A percentile compares a stretch with the other conserved stretches of the same genome.
Conservation (phyloP, 1,139 yeast species). For the Suhomyces choctaworum region DNA sequence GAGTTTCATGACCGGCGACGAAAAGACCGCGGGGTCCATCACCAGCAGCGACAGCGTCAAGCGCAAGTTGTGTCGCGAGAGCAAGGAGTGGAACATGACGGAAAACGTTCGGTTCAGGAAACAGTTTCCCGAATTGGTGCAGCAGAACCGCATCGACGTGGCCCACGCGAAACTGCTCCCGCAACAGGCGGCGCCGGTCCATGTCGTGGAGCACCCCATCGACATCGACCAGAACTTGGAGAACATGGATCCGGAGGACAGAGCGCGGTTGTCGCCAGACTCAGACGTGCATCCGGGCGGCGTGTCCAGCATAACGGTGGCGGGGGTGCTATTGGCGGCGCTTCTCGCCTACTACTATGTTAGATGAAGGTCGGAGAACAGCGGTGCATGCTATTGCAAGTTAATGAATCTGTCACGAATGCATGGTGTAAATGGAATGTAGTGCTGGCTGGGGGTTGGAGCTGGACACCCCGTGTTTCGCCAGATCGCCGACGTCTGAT, state of each 20-base stretch:
- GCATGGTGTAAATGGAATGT: too few species aligned
- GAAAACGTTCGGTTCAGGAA: constrained; percentile 55
- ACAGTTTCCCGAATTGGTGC: constrained; percentile 71
- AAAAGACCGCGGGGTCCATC: constrained; percentile 43
- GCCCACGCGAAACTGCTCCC: constrained; percentile 9
- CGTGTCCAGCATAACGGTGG: constrained; percentile 19
- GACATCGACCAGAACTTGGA: constrained; percentile 24
- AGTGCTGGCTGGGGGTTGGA: too few species aligned
- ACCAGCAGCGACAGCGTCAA: constrained; percentile 39
- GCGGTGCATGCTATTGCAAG: too few species aligned
- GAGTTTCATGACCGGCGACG: constrained; percentile 76
- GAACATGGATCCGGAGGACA: constrained; percentile 46
- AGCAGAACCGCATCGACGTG: constrained; percentile 41
- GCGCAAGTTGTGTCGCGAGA: constrained; percentile 45
- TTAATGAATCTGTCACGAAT: too few species aligned
- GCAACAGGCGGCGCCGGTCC: constrained; percentile 3
- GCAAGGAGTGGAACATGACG: constrained; percentile 64
- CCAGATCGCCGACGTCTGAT: too few species aligned
- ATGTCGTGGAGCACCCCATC: background rate
- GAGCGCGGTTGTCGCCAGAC: constrained; percentile 40
- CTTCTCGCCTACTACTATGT: constrained; percentile 12
- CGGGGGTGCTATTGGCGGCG: constrained; percentile 32
- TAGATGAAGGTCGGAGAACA: too few species aligned
- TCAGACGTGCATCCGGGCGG: constrained; percentile 17
- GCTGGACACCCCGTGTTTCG: too few species aligned